Base-by-base conservation (phyloP, 1,139 yeast genomes). In the Yamadazyma friedrichii region DNA sequence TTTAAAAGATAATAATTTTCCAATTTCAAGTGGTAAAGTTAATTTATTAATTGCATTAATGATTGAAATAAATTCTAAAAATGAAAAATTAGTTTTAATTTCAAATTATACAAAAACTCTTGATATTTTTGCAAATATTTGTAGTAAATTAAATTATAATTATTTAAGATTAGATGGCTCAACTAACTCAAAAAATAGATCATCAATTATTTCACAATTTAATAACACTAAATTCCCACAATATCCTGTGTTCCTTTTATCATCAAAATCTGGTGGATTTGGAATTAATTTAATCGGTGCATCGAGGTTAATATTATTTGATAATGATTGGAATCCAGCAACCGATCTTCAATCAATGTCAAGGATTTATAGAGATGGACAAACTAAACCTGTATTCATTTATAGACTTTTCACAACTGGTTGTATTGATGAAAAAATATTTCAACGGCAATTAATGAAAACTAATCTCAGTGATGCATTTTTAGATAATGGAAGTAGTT, bases 341-440 rank as follows among this genome's bases (percentile, higher is more conserved):
- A 76, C 86, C 10, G 99, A 93, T 59, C 62, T 86, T 24, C 99
- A 93, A 60, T 96, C 98, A 0, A 88, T 93, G 95, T 96, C 97
- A 1, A 67, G 99, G 47, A 84, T 93, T 5, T 96, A 91, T 55
- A 70, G 99, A 50, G 97, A 93, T 59, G 98, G 98, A 0, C 98
- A 93, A 58, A 74, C 64, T 40, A 74, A 65, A 39, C 91, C 89
- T 0, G 95, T 91, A 9, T 85, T 67, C 56, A 83, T 93, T 24
- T 94, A 93, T 57, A 72, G 98, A 48, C 61, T 93, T n/a, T 65
- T 85, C 37, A 84, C 91, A 0, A 80, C 95, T 0, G 98, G 98
- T 0, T 82, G 91, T 45, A 87, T 93, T 35, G 99, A 93, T 58
- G 99, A 93, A 57, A 93, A 93, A 64, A 89, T 93, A 5, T 83